A percentile compares a stretch with the other conserved stretches of the same genome.
These are phyloP conservation scores for Phylloporus scabripes DNA, from an alignment of 768 basidiomycete genomes.

Conservation along the genomic window DNA sequence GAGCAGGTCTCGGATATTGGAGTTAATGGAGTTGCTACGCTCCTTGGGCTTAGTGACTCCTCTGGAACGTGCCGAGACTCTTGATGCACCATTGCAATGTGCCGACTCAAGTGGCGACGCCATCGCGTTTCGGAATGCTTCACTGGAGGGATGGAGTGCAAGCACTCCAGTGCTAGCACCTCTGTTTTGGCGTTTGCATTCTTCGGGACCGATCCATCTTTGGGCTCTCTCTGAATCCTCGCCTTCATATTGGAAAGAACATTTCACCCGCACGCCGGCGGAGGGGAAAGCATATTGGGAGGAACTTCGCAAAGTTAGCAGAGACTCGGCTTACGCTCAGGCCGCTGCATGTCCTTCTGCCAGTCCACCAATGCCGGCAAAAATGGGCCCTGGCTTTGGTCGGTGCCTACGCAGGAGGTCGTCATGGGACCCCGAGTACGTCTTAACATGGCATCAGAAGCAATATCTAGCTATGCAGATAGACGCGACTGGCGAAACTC, in stretches of 20 bases:
- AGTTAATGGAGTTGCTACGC: background rate
- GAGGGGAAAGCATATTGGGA: background rate
- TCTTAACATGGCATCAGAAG: background rate
- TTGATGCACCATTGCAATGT: background rate
- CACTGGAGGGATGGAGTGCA: background rate
- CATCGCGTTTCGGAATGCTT: background rate
- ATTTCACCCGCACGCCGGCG: background rate
- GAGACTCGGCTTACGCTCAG: background rate
- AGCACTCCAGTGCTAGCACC: background rate
- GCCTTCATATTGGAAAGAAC: background rate
- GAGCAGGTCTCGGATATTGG: background rate
- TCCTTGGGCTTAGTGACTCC: background rate
- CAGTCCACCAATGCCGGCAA: background rate
- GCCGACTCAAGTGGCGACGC: background rate
- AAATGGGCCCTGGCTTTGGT: background rate
- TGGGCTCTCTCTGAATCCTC: background rate
- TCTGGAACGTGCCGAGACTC: background rate
- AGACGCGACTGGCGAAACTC: background rate
- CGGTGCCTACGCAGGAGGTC: background rate
- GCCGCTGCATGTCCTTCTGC: background rate
- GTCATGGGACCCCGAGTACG: background rate
- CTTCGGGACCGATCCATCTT: background rate
- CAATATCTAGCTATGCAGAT: background rate
- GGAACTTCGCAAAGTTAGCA: background rate
- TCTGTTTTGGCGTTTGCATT: background rate